Conservation (phyloP, 2,329 filamentous ascomycete genomes). For the Aspergillus versicolor region DNA sequence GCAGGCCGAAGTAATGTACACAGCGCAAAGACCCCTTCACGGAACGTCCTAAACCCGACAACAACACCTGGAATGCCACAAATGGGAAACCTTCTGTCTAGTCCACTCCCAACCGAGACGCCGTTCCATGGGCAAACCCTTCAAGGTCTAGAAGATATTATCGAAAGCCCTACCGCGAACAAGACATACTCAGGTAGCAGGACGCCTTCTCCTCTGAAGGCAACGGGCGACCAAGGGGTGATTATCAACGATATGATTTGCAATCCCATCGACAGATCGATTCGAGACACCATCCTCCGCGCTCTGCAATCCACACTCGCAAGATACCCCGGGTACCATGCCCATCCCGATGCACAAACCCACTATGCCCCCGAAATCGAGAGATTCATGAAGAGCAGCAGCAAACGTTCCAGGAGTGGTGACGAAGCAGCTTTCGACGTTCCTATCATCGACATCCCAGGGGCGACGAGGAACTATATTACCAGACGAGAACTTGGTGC, state of each 20-base stretch:
- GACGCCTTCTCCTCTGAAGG: constrained; percentile 19
- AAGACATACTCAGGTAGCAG: constrained; percentile 32
- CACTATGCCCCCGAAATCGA: constrained; percentile 74
- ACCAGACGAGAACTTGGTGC: constrained; percentile 84
- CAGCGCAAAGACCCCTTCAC: constrained; percentile 75
- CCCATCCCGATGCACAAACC: constrained; percentile 64
- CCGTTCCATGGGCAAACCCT: constrained; percentile 52
- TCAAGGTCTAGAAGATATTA: constrained; percentile 31
- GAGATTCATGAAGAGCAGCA: constrained; percentile 72
- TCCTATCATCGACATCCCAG: constrained; percentile 67
- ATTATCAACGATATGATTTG: constrained; percentile 81
- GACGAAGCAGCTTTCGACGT: constrained; percentile 63
- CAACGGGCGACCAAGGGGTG: constrained; percentile 48
- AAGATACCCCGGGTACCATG: constrained; percentile 76
- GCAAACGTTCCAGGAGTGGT: constrained; percentile 44
- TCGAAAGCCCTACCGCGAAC: constrained; percentile 38
- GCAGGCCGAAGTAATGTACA: constrained; percentile 58
- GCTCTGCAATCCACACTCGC: constrained; percentile 71
- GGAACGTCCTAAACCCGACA: constrained; percentile 37
- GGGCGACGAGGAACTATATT: constrained; percentile 67
- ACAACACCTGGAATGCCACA: constrained; percentile 32
- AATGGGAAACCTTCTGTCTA: constrained; percentile 58
- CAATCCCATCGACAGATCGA: constrained; percentile 79
- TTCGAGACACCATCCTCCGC: constrained; percentile 72
- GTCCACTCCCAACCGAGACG: constrained; percentile 68